These are phyloP conservation scores for Alopecurus myosuroides DNA, from an alignment of 176 grass and related monocot species.

Conservation along the genomic window DNA sequence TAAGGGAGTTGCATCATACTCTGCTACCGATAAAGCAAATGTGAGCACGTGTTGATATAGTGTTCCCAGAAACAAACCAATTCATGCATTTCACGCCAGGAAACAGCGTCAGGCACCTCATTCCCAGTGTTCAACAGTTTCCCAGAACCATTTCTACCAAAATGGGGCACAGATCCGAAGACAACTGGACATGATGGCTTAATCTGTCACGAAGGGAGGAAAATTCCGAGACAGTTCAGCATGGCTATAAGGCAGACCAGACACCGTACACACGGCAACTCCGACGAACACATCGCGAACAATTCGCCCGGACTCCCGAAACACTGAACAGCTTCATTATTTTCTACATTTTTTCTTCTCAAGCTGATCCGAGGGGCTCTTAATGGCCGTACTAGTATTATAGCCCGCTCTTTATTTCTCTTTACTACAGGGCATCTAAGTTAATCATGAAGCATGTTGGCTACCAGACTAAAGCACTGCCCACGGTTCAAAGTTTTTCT, in stretches of 20 bases:
- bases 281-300: neutral
- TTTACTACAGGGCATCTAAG: conserved; percentile 1
- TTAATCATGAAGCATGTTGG: neutral
- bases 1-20: neutral
- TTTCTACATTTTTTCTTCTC: no score
- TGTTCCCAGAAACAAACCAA: neutral
- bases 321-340: no score
- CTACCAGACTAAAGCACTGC: neutral
- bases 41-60: neutral
- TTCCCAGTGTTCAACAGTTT: neutral
- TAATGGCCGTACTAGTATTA: no score
- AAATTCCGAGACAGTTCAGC: neutral
- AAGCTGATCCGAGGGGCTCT: no score
- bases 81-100: neutral
- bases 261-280: neutral
- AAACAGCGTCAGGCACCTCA: neutral
- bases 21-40: neutral
- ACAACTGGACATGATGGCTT: no score
- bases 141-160: neutral
- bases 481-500: neutral
- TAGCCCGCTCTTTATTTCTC: no score
- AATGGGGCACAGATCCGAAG: conserved; percentile 33
- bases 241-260: neutral
- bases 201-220: neutral
- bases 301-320: no score